Conservation (phyloP, 805 yeast species). For the Ogataea henricii region DNA sequence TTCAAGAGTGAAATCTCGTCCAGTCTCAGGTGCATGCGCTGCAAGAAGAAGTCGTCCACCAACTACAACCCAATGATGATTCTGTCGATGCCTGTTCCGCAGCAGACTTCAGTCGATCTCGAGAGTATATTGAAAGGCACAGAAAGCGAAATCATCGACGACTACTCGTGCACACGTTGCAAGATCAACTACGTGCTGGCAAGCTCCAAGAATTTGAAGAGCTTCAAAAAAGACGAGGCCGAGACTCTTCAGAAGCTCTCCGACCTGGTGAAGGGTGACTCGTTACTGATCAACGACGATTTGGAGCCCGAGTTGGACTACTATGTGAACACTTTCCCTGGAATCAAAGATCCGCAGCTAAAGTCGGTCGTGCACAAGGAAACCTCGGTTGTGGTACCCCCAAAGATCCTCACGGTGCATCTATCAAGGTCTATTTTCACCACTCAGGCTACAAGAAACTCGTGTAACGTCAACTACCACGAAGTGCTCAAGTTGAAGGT, state of each 20-base stretch:
- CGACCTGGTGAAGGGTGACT: slow-evolving; percentile 38
- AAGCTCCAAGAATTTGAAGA: slow-evolving; percentile 26
- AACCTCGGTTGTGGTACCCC: slow-evolving; percentile 62
- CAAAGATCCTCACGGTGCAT: slow-evolving; percentile 76
- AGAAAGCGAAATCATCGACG: slow-evolving; percentile 70
- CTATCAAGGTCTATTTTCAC: slow-evolving; percentile 80
- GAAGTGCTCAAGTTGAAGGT: slow-evolving; percentile 54
- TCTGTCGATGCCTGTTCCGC: slow-evolving; percentile 76
- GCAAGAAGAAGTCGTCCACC: slow-evolving; percentile 63
- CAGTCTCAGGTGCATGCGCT: slow-evolving; percentile 67
- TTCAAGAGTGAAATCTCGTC: slow-evolving; percentile 68
- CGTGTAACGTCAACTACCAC: slow-evolving; percentile 68
- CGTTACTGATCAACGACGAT: slow-evolving; percentile 64
- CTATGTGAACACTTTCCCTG: slow-evolving; percentile 48
- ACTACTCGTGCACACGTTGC: slow-evolving; percentile 80
- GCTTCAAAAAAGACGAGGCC: slow-evolving; percentile 30
- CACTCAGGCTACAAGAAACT: slow-evolving; percentile 66
- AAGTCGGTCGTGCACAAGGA: slow-evolving; percentile 70
- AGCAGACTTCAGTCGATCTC: slow-evolving; percentile 39
- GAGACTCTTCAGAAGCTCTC: slow-evolving; percentile 38
- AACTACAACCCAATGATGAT: slow-evolving; percentile 64
- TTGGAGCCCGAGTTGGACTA: slow-evolving; percentile 50
- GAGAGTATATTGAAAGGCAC: slow-evolving; percentile 55
- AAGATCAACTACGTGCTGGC: slow-evolving; percentile 47
- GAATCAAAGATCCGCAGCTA: slow-evolving; percentile 31